phyloP scores from a whole-genome alignment of 75 land plant species.

The Pinus albicaulis region DNA sequence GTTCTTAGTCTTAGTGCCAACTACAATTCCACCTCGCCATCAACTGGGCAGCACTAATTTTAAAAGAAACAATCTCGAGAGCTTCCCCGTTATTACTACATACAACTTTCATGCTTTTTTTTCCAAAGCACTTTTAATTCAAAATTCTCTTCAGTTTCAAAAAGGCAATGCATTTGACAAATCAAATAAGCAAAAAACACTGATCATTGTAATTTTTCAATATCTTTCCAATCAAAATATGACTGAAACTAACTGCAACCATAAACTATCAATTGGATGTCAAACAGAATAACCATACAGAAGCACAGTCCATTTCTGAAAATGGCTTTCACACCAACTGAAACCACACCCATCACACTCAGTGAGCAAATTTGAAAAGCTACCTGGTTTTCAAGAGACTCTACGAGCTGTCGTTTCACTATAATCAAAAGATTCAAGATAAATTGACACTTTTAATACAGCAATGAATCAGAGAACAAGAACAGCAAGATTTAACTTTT shows the following conservation, averaged over 20 bases:
- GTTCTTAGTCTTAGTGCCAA: too few relatives aligned
- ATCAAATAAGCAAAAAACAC: neutral
- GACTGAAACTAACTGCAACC: neutral
- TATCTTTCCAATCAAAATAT: neutral
- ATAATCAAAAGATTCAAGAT: neutral
- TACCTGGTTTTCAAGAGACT: neutral
- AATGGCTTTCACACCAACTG: neutral
- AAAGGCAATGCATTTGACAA: neutral
- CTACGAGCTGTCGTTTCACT: neutral
- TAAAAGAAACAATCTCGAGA: too few relatives aligned
- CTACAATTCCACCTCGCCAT: too few relatives aligned
- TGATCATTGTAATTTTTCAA: neutral
- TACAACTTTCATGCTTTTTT: too few relatives aligned
- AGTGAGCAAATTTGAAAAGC: neutral
- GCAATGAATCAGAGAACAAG: neutral
- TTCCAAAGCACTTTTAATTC: neutral
- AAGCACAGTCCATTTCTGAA: neutral
- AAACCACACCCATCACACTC: neutral
- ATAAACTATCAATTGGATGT: neutral
- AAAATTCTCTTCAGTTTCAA: neutral
- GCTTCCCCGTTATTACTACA: too few relatives aligned
- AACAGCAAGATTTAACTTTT: neutral
- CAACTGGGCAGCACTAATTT: too few relatives aligned
- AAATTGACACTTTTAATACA: neutral
- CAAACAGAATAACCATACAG: neutral